Evolutionary conservation across 106 monocot genomes (phyloP), one percentile per base, ranked within the genome.

Genomic region (Acanthochlamys bracteata): DNA sequence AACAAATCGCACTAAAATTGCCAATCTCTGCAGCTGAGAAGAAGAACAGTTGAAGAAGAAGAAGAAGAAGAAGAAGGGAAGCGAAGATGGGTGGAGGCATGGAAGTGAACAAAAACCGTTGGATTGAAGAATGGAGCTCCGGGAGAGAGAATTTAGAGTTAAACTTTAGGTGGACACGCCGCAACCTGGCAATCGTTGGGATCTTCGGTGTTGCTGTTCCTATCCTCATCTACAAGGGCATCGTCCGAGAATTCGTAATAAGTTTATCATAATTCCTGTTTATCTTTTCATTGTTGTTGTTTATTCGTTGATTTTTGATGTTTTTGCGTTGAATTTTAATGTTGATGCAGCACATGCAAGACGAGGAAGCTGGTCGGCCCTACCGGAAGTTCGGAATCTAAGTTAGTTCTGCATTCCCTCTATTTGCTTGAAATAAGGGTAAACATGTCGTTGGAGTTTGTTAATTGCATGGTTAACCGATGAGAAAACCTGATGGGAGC

Each of bases 111-210:
- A 81, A 76, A 76, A 89, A 93, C 93, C 73, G 69, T 66, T 82
- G 66, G 81, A 81, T 93, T 54, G 93, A 93, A 77, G 86, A 89
- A 16, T 93, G 89, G 89, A 82, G 74, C 82, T 71, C 83, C 15
- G 93, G 74, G 16, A 55, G 93, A 13, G 89, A 89, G 76, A 89
- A 93, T 43, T 83, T 93, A 11, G 89, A 93, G 83, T 57, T 82
- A 54, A 89, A 86, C 76, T 93, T 93, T 72, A 85, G 89, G 42
- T 93, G 89, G 89, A 81, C 80, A 53, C 86, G 93, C 61, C 93
- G 89, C 78, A 93, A 73, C 75, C 79, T 93, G 53, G 81, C 83
- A 62, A 16, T 93, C 74, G 76, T 86, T 62, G 93, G 93, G 53
- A 57, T 93, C 74, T 93, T 93, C 81, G 93, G 93, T 69, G 41